These are phyloP conservation scores for Mycena indigotica DNA, from an alignment of 768 basidiomycete genomes.

Conservation along the genomic window DNA sequence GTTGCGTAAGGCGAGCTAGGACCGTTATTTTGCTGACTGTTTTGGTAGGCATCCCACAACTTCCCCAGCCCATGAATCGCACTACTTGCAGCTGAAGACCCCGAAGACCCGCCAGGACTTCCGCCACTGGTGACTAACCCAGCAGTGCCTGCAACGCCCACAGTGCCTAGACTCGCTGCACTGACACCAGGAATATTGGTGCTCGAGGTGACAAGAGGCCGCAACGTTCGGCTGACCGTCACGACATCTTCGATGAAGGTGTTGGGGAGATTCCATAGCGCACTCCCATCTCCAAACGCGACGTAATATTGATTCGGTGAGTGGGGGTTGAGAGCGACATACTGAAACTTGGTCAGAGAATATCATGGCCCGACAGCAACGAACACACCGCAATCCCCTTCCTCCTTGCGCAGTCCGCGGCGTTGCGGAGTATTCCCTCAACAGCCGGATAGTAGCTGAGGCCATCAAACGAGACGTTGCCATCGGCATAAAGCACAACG, in stretches of 20 bases:
- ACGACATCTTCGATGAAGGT: conserved; percentile 17
- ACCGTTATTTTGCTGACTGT: conserved; percentile 7
- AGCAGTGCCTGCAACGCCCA: neutral
- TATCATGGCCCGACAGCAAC: neutral
- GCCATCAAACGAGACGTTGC: conserved; percentile 19
- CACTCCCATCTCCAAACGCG: conserved; percentile 16
- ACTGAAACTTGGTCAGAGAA: too few relatives aligned
- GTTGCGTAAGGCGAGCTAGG: conserved; percentile 5
- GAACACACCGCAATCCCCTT: conserved; percentile 18
- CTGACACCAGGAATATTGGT: neutral
- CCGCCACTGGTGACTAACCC: neutral
- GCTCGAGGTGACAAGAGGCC: neutral
- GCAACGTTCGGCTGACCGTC: conserved; percentile 15
- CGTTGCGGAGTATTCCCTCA: conserved; percentile 18
- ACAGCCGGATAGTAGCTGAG: conserved; percentile 15
- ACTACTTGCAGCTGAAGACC: conserved; percentile 1
- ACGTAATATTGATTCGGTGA: conserved; percentile 20
- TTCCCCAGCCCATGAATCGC: conserved; percentile 14
- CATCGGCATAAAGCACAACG: conserved; percentile 14
- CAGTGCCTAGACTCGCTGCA: neutral
- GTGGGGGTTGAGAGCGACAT: conserved; percentile 17
- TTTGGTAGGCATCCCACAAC: conserved; percentile 16
- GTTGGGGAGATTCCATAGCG: conserved; percentile 20
- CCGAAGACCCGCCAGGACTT: neutral
- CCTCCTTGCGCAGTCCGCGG: conserved; percentile 11